phyloP scores from a whole-genome alignment of 371 early-diverging fungal species.

The Fennellomyces sp. region DNA sequence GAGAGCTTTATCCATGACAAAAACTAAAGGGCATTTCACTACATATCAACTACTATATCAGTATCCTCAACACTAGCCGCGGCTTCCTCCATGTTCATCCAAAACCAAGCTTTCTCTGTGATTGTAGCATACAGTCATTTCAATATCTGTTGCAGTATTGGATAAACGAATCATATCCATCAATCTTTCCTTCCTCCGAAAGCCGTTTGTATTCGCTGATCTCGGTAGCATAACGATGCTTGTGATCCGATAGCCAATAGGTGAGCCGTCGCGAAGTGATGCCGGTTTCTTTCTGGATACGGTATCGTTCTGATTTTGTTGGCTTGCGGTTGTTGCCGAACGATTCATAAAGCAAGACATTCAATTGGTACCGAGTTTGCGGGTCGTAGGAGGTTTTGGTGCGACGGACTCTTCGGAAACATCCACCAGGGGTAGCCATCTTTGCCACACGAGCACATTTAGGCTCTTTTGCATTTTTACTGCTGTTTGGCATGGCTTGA shows the following conservation, averaged over 20 bases:
- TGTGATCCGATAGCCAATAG: constrained; percentile 48
- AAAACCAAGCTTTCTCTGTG: too few relatives aligned
- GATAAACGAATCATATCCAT: not conserved
- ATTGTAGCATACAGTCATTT: too few relatives aligned
- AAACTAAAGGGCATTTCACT: too few relatives aligned
- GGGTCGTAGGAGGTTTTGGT: not conserved
- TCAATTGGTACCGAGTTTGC: not conserved
- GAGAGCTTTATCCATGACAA: too few relatives aligned
- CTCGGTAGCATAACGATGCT: constrained; percentile 18
- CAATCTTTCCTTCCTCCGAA: not conserved
- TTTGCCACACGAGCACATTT: too few relatives aligned
- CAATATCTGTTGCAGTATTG: not conserved
- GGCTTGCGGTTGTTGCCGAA: constrained; percentile 11
- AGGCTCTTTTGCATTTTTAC: too few relatives aligned
- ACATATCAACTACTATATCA: too few relatives aligned
- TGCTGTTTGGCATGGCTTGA: too few relatives aligned
- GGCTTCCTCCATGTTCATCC: too few relatives aligned
- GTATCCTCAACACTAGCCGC: too few relatives aligned
- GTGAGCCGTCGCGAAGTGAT: constrained; percentile 38
- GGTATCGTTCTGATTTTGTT: constrained; percentile 25
- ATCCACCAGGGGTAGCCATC: not conserved
- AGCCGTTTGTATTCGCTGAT: not conserved
- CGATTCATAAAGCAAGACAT: constrained; percentile 12
- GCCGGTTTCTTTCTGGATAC: constrained; percentile 27
- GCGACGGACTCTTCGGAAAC: not conserved